Evolutionary conservation across 2,329 filamentous ascomycete genomes (phyloP).

Genomic region (Talaromyces sp.): DNA sequence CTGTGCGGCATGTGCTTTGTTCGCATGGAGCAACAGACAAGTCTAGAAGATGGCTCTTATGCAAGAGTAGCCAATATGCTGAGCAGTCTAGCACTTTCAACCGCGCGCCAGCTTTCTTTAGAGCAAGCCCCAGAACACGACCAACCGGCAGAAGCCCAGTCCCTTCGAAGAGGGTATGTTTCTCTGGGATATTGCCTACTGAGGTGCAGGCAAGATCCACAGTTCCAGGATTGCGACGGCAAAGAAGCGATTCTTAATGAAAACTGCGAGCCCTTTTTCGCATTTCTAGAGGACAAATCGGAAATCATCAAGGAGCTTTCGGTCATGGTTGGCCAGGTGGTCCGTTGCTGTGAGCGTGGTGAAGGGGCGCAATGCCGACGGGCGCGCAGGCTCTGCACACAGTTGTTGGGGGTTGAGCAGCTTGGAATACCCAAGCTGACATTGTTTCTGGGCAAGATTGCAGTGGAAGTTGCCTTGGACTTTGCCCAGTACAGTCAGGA

Average conservation of each 20-base stretch:
- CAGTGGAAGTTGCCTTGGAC: slow-evolving; percentile 35
- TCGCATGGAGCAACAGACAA: slow-evolving; percentile 20
- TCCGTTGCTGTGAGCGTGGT: slow-evolving; percentile 26
- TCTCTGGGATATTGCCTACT: slow-evolving; percentile 26
- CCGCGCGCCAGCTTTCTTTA: slow-evolving; percentile 21
- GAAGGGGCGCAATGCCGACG: slow-evolving; percentile 19
- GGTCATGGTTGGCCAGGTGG: slow-evolving; percentile 27
- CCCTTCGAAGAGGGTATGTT: slow-evolving; percentile 29
- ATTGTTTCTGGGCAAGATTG: slow-evolving; percentile 28
- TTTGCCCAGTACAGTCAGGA: slow-evolving; percentile 35
- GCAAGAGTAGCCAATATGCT: slow-evolving; percentile 23
- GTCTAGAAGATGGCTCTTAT: slow-evolving; percentile 12
- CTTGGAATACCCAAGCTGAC: slow-evolving; percentile 19
- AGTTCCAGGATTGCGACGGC: slow-evolving; percentile 1
- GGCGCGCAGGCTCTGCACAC: slow-evolving; percentile 21
- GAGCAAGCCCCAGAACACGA: slow-evolving; percentile 2
- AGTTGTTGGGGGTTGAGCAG: slow-evolving; percentile 21
- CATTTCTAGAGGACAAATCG: slow-evolving; percentile 22
- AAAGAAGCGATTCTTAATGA: slow-evolving; percentile 14
- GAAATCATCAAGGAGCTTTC: slow-evolving; percentile 31
- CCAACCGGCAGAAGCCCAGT: slow-evolving; percentile 17
- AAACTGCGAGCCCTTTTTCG: slow-evolving; percentile 26
- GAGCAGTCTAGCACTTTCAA: slow-evolving; percentile 16
- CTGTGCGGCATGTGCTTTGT: slow-evolving; percentile 35
- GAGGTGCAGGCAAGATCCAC: slow-evolving; percentile 20